Conservation (phyloP, 2,329 filamentous ascomycete genomes). For the Pseudocercospora pini-densiflorae region DNA sequence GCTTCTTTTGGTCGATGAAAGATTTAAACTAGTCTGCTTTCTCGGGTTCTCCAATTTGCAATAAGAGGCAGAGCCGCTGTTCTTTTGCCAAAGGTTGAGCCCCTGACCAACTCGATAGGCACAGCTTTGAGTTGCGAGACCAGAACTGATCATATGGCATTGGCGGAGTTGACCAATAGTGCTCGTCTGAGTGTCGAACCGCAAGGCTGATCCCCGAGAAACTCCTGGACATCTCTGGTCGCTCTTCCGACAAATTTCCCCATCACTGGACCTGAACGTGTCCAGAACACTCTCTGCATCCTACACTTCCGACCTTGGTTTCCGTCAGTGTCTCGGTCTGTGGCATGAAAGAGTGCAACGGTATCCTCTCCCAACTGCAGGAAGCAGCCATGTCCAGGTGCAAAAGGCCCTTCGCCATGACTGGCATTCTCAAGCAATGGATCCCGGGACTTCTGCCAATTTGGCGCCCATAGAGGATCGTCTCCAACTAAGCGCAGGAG, state of each 20-base stretch:
- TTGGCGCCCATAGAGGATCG: constrained; percentile 43
- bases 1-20: background rate
- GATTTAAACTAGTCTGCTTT: background rate
- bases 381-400: constrained; percentile 53
- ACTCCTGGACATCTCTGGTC: constrained; percentile 40
- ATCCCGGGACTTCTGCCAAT: constrained; percentile 46
- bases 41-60: background rate
- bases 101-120: background rate
- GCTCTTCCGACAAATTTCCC: constrained; percentile 45
- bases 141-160: background rate
- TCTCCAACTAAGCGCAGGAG: constrained; percentile 47
- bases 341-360: constrained; percentile 52
- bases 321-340: constrained; percentile 49
- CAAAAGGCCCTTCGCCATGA: constrained; percentile 46
- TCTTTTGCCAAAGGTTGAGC: too few species aligned
- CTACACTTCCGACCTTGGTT: constrained; percentile 52
- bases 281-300: constrained; percentile 48
- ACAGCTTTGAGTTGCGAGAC: background rate
- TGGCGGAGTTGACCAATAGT: background rate
- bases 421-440: constrained; percentile 47
- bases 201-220: constrained; percentile 28
- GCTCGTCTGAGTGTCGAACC: background rate
- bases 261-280: constrained; percentile 47
- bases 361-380: constrained; percentile 48
- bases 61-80: background rate